Evolutionary conservation across 2,329 filamentous ascomycete species (phyloP).

Genomic region (Phialemonium atrogriseum): DNA sequence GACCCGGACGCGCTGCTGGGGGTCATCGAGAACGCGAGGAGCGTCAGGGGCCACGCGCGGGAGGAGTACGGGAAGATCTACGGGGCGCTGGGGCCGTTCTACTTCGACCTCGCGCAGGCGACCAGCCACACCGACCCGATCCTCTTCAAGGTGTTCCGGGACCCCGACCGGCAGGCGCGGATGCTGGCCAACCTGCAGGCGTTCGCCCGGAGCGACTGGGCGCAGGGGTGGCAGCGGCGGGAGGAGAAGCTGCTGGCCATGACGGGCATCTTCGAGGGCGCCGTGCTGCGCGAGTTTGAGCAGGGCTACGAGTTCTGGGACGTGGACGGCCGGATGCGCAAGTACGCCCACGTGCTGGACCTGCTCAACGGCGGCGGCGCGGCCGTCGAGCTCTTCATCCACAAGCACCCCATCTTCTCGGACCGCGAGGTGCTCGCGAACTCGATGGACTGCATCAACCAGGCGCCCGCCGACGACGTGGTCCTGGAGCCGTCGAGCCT

Average conservation of each 20-base stretch:
- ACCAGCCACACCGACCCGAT: constrained; percentile 71
- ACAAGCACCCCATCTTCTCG: constrained; percentile 78
- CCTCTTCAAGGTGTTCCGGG: constrained; percentile 77
- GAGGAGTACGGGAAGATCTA: constrained; percentile 90
- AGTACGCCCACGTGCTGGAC: constrained; percentile 80
- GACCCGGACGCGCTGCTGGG: constrained; percentile 59
- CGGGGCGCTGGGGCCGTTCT: constrained; percentile 80
- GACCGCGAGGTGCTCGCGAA: constrained; percentile 64
- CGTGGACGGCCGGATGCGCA: constrained; percentile 78
- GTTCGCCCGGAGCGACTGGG: constrained; percentile 76
- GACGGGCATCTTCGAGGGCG: constrained; percentile 79
- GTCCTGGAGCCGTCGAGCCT: constrained; percentile 70
- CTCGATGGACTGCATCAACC: constrained; percentile 73
- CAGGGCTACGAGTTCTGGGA: constrained; percentile 86
- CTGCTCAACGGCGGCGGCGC: constrained; percentile 72
- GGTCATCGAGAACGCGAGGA: constrained; percentile 63
- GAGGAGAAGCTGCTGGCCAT: constrained; percentile 67
- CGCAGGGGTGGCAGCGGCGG: constrained; percentile 63
- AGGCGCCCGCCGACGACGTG: constrained; percentile 55
- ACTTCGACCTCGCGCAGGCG: constrained; percentile 68
- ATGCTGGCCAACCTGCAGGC: constrained; percentile 74
- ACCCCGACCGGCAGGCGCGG: constrained; percentile 83
- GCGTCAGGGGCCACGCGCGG: constrained; percentile 74
- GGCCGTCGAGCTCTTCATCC: constrained; percentile 76
- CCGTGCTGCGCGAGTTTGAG: constrained; percentile 85